Evolutionary conservation across 2,329 filamentous ascomycete genomes (phyloP), one percentile per base, ranked within the genome.

Genomic region (Monilinia fructicola): DNA sequence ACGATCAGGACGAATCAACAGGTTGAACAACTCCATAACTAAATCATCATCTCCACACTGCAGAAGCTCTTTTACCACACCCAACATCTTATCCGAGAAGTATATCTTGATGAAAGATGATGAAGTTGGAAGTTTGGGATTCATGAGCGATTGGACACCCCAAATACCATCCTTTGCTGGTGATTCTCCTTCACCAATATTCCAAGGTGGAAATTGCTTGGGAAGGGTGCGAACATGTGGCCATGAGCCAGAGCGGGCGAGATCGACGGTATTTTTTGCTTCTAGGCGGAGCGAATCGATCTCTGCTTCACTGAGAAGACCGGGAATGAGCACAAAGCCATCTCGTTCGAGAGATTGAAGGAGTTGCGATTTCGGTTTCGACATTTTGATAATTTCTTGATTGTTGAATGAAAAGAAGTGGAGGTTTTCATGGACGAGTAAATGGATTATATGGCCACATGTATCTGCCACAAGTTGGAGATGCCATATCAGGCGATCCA

Each of bases 171-270:
- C 79, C 60, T 82, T 74, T 11, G 67, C 59, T 55, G 52, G 31
- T n/a, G 18, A 72, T 11, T 61, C 44, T 6, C 56, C 73, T 7
- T 71, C 68, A 11, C 59, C 58, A n/a, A 74, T 81, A n/a, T 81
- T 81, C 92, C 92, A 96, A 0, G 93, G 93, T 0, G 92, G 93
- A 79, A 96, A 97, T 78, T 96, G 92, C 78, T 96, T 96, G 64
- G 91, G 91, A 2, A 95, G 85, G 0, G 91, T 94, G 70, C 92
- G 90, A 74, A 96, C 87, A 78, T 90, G 84, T 3, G 91, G 91
- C 92, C 92, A 97, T 69, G 82, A 75, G 48, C 92, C 92, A n/a
- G 80, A 72, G 69, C 90, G 87, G 53, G 90, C 89, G 53, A 86
- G 79, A 2, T 79, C 75, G 26, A 87, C 86, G n/a, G 85, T 84